Evolutionary conservation across 108 stramenopile species (phyloP).

Genomic region (Heterococcus sp.): DNA sequence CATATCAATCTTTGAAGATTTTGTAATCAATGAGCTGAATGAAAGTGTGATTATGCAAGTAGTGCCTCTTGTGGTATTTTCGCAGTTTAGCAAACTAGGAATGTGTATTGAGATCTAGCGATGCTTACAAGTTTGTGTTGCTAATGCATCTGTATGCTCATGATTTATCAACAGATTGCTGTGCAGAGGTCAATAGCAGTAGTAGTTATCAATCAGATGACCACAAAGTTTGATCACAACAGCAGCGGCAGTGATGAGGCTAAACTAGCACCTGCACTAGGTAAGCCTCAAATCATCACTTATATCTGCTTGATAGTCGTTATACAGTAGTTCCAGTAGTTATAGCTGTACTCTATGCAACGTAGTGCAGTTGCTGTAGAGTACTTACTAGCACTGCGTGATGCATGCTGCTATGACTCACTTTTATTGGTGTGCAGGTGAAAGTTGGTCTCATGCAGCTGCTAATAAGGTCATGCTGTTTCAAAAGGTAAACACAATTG

Average conservation of each 20-base stretch:
- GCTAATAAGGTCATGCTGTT: slow-evolving; percentile 72
- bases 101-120: neutral
- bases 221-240: slow-evolving; percentile 61
- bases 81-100: neutral
- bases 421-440: slow-evolving; percentile 67
- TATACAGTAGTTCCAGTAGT: too few species aligned
- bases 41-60: neutral
- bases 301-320: too few species aligned
- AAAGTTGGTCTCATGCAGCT: slow-evolving; percentile 88
- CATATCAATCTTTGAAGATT: neutral
- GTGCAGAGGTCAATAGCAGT: slow-evolving; percentile 56
- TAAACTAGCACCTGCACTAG: slow-evolving; percentile 74
- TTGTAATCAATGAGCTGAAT: slow-evolving; percentile 64
- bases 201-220: slow-evolving; percentile 91
- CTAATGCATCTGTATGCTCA: neutral
- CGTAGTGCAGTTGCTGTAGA: too few species aligned
- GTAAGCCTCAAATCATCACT: too few species aligned
- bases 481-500: neutral
- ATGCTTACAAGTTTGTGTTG: neutral
- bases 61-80: too few species aligned
- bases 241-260: slow-evolving; percentile 38
- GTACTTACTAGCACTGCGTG: too few species aligned
- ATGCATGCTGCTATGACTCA: too few species aligned
- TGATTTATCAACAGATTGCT: neutral
- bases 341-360: too few species aligned